Evolutionary conservation across 768 basidiomycete genomes (phyloP).

Genomic region (Mycena indigotica): DNA sequence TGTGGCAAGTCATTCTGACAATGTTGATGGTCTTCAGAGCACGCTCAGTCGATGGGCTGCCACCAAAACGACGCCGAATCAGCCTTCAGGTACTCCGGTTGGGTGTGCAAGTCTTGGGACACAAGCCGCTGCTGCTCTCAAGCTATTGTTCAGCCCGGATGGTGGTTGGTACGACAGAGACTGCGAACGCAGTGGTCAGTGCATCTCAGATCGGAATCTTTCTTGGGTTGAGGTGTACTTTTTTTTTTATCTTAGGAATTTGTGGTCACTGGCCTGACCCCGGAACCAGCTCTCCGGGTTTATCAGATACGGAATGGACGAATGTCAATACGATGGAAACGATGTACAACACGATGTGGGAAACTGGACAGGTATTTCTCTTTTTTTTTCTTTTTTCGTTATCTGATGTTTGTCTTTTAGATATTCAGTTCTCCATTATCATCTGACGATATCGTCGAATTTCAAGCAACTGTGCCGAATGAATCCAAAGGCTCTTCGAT

Average conservation of each 20-base stretch:
- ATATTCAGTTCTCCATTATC: background rate
- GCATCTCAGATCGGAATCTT: background rate
- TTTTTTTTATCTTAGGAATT: slow-evolving; percentile 5
- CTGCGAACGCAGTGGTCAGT: slow-evolving; percentile 5
- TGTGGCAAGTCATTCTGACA: slow-evolving; percentile 34
- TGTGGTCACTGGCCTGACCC: slow-evolving; percentile 12
- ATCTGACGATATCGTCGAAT: slow-evolving; percentile 1
- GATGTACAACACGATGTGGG: slow-evolving; percentile 12
- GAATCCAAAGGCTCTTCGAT: slow-evolving; percentile 2
- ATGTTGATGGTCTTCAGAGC: slow-evolving; percentile 38
- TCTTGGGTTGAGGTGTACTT: background rate
- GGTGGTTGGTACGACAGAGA: slow-evolving; percentile 12
- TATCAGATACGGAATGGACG: slow-evolving; percentile 9
- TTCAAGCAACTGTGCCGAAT: slow-evolving; percentile 8
- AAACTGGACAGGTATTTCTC: slow-evolving; percentile 1
- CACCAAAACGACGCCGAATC: slow-evolving; percentile 5
- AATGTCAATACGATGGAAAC: slow-evolving; percentile 10
- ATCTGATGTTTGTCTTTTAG: background rate
- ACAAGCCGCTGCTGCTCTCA: slow-evolving; percentile 7
- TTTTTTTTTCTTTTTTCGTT: background rate
- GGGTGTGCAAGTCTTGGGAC: slow-evolving; percentile 4
- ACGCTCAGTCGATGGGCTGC: slow-evolving; percentile 28
- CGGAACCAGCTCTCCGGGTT: slow-evolving; percentile 8
- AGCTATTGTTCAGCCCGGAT: slow-evolving; percentile 4
- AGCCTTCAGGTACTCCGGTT: slow-evolving; percentile 5